Evolutionary conservation across 306 rosid species (phyloP), one percentile per base, ranked within the genome.

Genomic region (Prunus salicina): DNA sequence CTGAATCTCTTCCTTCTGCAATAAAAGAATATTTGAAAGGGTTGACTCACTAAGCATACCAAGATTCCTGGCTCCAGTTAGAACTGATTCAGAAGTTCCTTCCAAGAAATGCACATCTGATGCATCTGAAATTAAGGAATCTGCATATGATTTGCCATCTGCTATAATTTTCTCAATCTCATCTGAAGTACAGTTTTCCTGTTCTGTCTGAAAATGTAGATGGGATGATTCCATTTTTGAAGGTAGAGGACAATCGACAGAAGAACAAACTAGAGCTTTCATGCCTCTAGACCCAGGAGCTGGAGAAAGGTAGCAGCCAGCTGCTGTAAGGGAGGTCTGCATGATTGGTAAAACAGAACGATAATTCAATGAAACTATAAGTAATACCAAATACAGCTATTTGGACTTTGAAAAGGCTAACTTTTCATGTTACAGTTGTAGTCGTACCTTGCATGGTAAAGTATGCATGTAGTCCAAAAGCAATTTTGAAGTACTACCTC

Each of bases 221-320:
- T 53, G 43, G 15, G 85, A 84, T 70, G 75, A 28, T 71, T 90
- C 96, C 75, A 64, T 75, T 45, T 78, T 76, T 70, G 75, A 84
- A 64, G 99, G 97, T 68, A 88, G 77, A 76, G 89, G 88, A 78
- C 80, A 79, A 67, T 87, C 84, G 56, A 89, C 90, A 9, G 97
- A 90, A 84, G 88, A 83, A 72, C 91, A 92, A 67, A 90, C 93
- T 81, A 95, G 62, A 76, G 79, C 83, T 86, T 87, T 87, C 76
- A 84, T 86, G 76, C 97, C 97, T 77, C 47, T 87, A 53, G 97
- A 92, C 73, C 97, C 91, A 6, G 99, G 97, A 78, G 90, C 91
- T 6, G 97, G 99, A 82, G 93, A 90, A 71, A 95, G 91, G 88
- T 90, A 95, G 81, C 99, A 95, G 50, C 97, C 99, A 56, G 91